These are phyloP conservation scores for Globisporangium spiculum DNA, from an alignment of 352 stramenopile species.

Conservation along the genomic window DNA sequence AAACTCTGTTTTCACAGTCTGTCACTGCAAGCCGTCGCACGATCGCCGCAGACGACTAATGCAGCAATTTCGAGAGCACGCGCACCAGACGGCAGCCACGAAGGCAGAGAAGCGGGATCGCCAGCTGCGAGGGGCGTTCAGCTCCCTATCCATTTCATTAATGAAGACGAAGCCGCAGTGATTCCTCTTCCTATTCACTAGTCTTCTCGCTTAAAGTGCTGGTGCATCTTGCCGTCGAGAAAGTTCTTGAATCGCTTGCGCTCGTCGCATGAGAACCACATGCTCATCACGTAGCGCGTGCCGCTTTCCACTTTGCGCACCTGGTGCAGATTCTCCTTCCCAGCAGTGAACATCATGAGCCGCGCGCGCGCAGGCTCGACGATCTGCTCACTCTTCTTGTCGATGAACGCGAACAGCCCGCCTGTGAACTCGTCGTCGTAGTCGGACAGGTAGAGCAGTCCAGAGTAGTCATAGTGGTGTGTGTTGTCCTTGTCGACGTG, in stretches of 20 bases:
- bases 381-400: constrained; percentile 66
- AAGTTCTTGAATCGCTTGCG: constrained; percentile 87
- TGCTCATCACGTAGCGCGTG: constrained; percentile 85
- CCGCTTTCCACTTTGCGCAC: constrained; percentile 74
- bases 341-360: constrained; percentile 90
- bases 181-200: constrained; percentile 1
- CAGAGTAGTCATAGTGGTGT: constrained; percentile 92
- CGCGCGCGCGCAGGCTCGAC: constrained; percentile 72
- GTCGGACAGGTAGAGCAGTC: constrained; percentile 85
- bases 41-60: constrained; percentile 44
- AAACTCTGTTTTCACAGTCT: constrained; percentile 56
- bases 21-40: constrained; percentile 53
- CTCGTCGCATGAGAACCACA: constrained; percentile 93
- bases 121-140: constrained; percentile 50
- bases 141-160: constrained; percentile 41
- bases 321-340: constrained; percentile 87
- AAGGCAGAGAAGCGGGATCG: constrained; percentile 43
- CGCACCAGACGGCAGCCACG: constrained; percentile 29
- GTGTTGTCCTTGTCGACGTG: constrained; percentile 94
- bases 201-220: constrained; percentile 62
- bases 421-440: constrained; percentile 86
- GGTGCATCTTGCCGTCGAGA: constrained; percentile 83
- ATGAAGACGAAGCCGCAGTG: constrained; percentile 19
- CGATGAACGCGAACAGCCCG: constrained; percentile 88
- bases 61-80: constrained; percentile 54